Base-by-base conservation (phyloP, 192 early-diverging fungal genomes). In the Coemansia sp. region DNA sequence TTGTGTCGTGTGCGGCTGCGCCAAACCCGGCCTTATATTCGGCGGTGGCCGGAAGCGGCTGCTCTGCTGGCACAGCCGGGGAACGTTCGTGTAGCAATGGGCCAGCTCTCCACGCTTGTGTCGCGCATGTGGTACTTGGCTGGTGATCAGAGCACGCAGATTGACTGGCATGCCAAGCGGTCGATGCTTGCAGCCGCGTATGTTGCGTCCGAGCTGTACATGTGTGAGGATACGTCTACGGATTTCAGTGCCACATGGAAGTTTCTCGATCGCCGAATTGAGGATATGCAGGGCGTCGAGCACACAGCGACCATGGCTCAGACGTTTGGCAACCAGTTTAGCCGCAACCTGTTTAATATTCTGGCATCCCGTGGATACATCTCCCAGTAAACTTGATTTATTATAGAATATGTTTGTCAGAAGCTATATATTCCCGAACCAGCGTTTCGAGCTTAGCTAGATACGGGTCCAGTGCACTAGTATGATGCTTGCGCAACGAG, bases 81-180 rank as follows among this genome's bases (percentile, higher is more conserved):
- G 56, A 94, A 95, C 66, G 73, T 90, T 2, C 67, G 87, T 2
- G 72, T 85, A 72, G 86, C 93, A 1, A 60, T 92, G 56, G 61
- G 73, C 11, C 85, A 92, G n/a, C 69, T 98, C 23, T 77, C 65
- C 12, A 79, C 84, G 39, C 81, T 96, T 41, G 85, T 90, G 0
- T 92, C 94, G 67, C 90, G 93, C 52, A 90, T 98, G 56, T 95
- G 92, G 91, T 88, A 88, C 57, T 72, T 90, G 60, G 91, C 95
- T 6, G 95, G 93, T 21, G 95, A 96, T 61, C 79, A 80, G 56
- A 90, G 90, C 39, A 81, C 86, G 8, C 89, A 92, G 72, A 87
- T 94, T 5, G 73, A 94, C 76, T 98, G 91, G 91, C 96, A 98
- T 70, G 86, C 86, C 49, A 91, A 91, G 62, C 84, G 95, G 17